Conservation (phyloP, 2,329 filamentous ascomycete genomes). For the Aspergillus japonicus region DNA sequence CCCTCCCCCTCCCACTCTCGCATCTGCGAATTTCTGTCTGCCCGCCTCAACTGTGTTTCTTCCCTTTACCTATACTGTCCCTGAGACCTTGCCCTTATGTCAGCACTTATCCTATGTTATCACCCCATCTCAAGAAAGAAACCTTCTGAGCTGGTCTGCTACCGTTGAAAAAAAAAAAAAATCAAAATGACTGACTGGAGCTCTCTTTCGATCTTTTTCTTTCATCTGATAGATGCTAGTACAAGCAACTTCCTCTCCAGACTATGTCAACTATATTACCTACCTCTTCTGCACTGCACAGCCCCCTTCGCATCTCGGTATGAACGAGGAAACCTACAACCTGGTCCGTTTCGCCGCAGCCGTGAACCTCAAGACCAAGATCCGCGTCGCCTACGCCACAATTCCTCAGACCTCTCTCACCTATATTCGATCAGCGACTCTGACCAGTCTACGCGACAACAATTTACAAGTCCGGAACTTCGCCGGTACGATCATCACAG, state of each 20-base stretch:
- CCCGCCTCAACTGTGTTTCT: not conserved
- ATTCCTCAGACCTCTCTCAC: constrained; percentile 71
- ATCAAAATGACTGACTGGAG: constrained; percentile 19
- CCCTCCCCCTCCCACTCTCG: constrained; percentile 2
- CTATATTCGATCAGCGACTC: constrained; percentile 76
- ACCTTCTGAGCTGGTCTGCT: constrained; percentile 4
- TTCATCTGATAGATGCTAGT: constrained; percentile 71
- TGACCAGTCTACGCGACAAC: constrained; percentile 76
- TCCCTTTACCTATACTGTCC: not conserved
- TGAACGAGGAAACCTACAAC: constrained; percentile 64
- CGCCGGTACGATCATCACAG: constrained; percentile 90
- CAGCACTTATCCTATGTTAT: not conserved
- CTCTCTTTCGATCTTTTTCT: constrained; percentile 1
- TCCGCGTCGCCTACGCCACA: constrained; percentile 70
- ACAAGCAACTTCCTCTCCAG: constrained; percentile 82
- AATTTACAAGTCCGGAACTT: constrained; percentile 81
- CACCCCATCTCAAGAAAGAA: constrained; percentile 5
- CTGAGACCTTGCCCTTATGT: not conserved
- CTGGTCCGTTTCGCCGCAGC: constrained; percentile 82
- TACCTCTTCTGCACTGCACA: constrained; percentile 78
- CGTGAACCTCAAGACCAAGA: constrained; percentile 94
- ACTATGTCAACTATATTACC: constrained; percentile 96
- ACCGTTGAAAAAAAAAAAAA: constrained; percentile 3
- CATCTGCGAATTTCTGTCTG: constrained; percentile 9
- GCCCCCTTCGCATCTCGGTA: constrained; percentile 54